Conservation (phyloP, 2,329 filamentous ascomycete genomes). For the Cryphonectria japonica region DNA sequence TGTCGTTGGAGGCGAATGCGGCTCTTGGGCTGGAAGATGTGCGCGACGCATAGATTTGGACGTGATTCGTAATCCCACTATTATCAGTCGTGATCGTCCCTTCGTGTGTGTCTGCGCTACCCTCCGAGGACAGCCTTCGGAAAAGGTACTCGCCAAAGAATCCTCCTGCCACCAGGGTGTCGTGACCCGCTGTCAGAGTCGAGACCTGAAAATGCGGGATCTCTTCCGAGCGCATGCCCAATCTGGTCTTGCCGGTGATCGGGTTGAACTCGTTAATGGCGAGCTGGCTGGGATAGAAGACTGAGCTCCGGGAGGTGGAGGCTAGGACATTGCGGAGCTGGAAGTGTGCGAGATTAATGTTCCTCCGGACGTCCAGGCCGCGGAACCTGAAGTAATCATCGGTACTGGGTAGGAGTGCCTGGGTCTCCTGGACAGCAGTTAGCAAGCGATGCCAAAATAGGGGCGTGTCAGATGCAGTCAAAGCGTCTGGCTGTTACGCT, state of each 20-base stretch:
- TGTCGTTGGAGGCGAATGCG: constrained; percentile 67
- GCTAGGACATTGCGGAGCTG: constrained; percentile 67
- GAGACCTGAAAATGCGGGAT: constrained; percentile 46
- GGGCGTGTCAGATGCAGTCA: not conserved
- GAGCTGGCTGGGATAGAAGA: constrained; percentile 59
- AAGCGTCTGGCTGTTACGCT: constrained; percentile 26
- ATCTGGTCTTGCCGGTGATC: constrained; percentile 48
- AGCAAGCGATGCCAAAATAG: not conserved
- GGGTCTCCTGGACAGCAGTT: constrained; percentile 33
- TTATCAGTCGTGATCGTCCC: constrained; percentile 52
- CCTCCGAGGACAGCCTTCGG: constrained; percentile 47
- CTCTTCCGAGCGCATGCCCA: constrained; percentile 43
- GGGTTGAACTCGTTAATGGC: constrained; percentile 59
- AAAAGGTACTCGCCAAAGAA: constrained; percentile 61
- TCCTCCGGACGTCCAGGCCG: constrained; percentile 57
- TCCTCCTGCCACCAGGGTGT: constrained; percentile 62
- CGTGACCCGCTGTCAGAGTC: constrained; percentile 55
- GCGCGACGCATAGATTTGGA: constrained; percentile 61
- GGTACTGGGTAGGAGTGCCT: constrained; percentile 41
- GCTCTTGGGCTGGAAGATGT: constrained; percentile 56
- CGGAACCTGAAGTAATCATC: constrained; percentile 63
- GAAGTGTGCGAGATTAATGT: constrained; percentile 65
- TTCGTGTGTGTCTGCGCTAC: constrained; percentile 40
- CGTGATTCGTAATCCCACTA: constrained; percentile 68
- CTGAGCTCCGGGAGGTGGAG: constrained; percentile 56